Evolutionary conservation across 2,329 filamentous ascomycete species (phyloP).

Genomic region (Monascus ruber): DNA sequence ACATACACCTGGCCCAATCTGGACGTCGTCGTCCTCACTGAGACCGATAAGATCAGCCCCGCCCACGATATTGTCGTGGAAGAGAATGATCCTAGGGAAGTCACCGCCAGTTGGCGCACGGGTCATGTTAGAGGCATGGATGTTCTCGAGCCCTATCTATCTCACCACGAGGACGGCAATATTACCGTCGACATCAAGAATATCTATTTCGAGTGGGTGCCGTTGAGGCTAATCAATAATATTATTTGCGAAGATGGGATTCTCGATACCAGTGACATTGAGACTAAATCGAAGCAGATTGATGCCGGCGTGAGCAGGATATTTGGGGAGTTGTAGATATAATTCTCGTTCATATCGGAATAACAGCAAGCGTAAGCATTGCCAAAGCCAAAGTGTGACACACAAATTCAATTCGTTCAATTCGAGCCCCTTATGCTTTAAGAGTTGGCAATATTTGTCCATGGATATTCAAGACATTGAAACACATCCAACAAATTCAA

Average conservation of each 20-base stretch:
- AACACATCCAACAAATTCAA: no score
- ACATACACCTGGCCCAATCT: conserved; percentile 36
- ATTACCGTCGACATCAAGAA: conserved; percentile 27
- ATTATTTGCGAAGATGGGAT: conserved; percentile 47
- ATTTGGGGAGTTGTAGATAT: conserved; percentile 9
- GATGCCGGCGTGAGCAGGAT: conserved; percentile 8
- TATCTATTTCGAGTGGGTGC: conserved; percentile 53
- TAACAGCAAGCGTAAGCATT: neutral
- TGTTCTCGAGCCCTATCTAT: conserved; percentile 8
- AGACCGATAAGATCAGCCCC: conserved; percentile 50
- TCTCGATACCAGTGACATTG: conserved; percentile 12
- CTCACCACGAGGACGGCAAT: conserved; percentile 5
- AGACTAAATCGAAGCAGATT: conserved; percentile 11
- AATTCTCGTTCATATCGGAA: neutral
- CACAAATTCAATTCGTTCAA: no score
- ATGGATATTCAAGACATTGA: no score
- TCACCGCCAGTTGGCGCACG: conserved; percentile 38
- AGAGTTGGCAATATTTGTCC: no score
- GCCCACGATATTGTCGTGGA: conserved; percentile 35
- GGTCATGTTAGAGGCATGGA: conserved; percentile 12
- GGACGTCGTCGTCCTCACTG: conserved; percentile 46
- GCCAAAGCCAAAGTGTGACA: no score
- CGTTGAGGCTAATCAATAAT: conserved; percentile 38
- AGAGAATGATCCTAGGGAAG: conserved; percentile 42
- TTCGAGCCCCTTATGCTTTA: no score